These are phyloP conservation scores for Amorphotheca resinae DNA, from an alignment of 495 filamentous ascomycete genomes.

Conservation along the genomic window DNA sequence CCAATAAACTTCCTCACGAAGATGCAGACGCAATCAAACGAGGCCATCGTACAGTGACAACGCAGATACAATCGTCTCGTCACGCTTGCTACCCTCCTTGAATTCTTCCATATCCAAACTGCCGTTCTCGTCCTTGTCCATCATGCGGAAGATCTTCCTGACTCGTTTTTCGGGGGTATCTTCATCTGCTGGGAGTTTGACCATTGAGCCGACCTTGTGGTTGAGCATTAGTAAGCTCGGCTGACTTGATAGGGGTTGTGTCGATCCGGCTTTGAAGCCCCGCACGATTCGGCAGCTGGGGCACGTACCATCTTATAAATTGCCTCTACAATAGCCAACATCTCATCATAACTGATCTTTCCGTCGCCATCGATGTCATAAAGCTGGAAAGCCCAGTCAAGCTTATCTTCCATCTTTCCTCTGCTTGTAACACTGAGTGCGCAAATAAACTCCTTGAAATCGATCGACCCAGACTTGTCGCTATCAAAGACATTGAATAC, in stretches of 20 bases:
- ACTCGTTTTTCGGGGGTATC: constrained; percentile 98
- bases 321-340: constrained; percentile 95
- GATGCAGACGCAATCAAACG: constrained; percentile 39
- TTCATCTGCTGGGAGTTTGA: constrained; percentile 95
- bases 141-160: constrained; percentile 97
- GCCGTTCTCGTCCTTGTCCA: constrained; percentile 99
- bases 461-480: constrained; percentile 92
- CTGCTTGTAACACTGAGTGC: constrained; percentile 92
- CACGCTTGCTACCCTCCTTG: constrained; percentile 96
- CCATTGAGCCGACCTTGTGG: constrained; percentile 98
- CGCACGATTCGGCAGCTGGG: no score
- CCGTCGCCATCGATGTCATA: constrained; percentile 99
- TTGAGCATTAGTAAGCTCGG: no score
- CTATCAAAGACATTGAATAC: constrained; percentile 99
- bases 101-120: constrained; percentile 80
- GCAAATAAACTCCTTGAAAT: constrained; percentile 99
- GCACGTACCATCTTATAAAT: constrained; percentile 95
- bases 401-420: constrained; percentile 97
- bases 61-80: constrained; percentile 98
- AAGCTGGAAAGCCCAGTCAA: constrained; percentile 98
- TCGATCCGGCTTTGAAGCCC: no score
- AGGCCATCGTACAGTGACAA: constrained; percentile 92
- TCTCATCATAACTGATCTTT: constrained; percentile 97
- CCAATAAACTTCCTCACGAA: not conserved
- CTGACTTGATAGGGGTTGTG: no score